Base-by-base conservation (phyloP, 2,329 filamentous ascomycete species). In the Aspergillus sp. region DNA sequence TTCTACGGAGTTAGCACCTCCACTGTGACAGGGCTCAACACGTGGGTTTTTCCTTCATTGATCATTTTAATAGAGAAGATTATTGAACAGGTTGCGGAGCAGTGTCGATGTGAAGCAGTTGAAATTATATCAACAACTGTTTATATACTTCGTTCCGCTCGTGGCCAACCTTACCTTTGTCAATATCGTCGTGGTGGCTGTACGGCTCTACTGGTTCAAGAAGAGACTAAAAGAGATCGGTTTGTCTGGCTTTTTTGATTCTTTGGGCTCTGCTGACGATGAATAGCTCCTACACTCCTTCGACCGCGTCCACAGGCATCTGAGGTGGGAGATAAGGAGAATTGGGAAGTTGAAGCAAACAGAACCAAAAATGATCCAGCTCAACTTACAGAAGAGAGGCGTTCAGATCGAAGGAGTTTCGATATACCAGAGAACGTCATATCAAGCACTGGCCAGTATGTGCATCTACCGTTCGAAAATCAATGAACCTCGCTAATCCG, bases 181-280 rank as follows among this genome's bases (percentile, higher is more conserved):
- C 57, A 83, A 95, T 60, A 81, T 86, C 2, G 86, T 81, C 36
- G 89, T 98, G 35, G 93, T 98, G 6, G 91, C 95, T 56, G 76
- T 97, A 9, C 86, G 93, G 26, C 74, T 98, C 2, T 96, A 95
- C 68, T 98, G 91, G 91, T 98, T 98, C 62, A 90, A 98, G 68
- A 95, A 94, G 67, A 82, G 90, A 6, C 97, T 98, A 62, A 86
- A 95, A 61, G 78, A 87, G 56, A 79, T 95, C 51, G 90, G 19
- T 19, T 19, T 19, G 19, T 19, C 4, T 19, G 19, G 19, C 19
- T 19, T 19, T 19, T 19, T 19, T 19, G 19, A 19, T 19, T 2
- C 19, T 19, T 19, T 19, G 19, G 19, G 19, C 19, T 19, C 4
- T 19, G 19, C 19, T 19, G 19, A 19, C 4, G 86, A 10, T 77